Base-by-base conservation (phyloP, 2,329 filamentous ascomycete species). In the Colletotrichum limetticola region DNA sequence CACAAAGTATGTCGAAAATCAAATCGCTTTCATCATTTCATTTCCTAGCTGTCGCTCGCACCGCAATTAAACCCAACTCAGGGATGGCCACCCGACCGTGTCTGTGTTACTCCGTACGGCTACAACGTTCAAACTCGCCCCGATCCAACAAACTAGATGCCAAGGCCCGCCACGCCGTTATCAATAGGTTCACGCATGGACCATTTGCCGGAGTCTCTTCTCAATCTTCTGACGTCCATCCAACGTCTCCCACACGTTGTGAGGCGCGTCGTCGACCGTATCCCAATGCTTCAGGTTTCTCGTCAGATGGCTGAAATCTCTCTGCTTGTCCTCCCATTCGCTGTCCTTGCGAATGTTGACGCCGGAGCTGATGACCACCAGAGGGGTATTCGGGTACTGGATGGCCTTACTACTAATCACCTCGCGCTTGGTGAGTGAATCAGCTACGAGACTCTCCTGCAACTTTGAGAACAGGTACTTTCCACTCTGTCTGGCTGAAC, bases 401-500 rank as follows among this genome's bases (percentile, higher is more conserved):
- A 98, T 97, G 59, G 92, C 91, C 26, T 93, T 88, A 71, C 95
- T 95, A 72, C 92, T 93, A 57, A 88, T 86, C 22, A 97, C 91
- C 78, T 99, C 97, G 42, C 94, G 94, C 81, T 92, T 93, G 16
- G 95, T 95, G 76, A 98, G 90, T 1, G 94, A 94, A 76, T 92
- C 90, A 0, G 95, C 95, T 37, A 98, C 95, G 1, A 98, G 87
- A 76, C 93, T 96, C 85, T 99, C 97, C 83, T 99, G 97, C 68
- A 99, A 87, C 83, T 95, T 94, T 5, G 95, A 93, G 81, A 97
- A 98, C 82, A 98, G 92, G 80, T 90, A 92, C 81, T 95, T 97
- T 74, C 94, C 94, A 28, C 88, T 88, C 82, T 97, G 94, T 79
- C 95, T 93, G 0, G 95, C 91, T 5, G 91, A 91, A 57, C 91